Percentiles rank a stretch among this genome's conserved stretches.
Conservation (phyloP, 352 stramenopile species). For the Pythium rhizo-oryzae region DNA sequence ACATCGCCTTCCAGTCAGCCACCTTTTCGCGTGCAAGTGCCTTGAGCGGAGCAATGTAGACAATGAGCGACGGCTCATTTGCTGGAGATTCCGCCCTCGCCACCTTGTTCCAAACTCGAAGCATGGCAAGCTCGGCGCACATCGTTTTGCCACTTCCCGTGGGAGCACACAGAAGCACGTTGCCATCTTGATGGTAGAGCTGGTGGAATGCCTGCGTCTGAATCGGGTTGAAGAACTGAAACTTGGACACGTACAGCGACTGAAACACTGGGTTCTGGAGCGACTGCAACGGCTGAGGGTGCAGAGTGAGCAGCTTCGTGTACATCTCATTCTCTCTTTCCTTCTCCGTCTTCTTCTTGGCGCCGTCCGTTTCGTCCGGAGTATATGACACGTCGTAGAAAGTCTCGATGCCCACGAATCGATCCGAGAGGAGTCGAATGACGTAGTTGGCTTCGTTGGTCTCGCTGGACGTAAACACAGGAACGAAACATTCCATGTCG, state of each 20-base stretch:
- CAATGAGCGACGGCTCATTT: constrained; percentile 63
- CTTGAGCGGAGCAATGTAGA: constrained; percentile 99
- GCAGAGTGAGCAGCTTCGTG: constrained; percentile 92
- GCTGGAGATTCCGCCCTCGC: constrained; percentile 35
- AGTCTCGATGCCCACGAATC: constrained; percentile 96
- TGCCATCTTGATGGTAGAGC: constrained; percentile 96
- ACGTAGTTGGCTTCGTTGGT: constrained; percentile 91
- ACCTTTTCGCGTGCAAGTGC: constrained; percentile 96
- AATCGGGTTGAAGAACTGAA: constrained; percentile 92
- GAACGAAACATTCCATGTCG: constrained; percentile 96
- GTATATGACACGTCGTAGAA: constrained; percentile 77
- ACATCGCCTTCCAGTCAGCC: constrained; percentile 95
- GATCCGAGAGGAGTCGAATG: constrained; percentile 95
- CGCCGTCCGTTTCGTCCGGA: constrained; percentile 36
- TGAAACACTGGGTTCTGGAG: constrained; percentile 93
- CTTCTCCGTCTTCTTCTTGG: constrained; percentile 41
- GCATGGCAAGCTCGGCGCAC: constrained; percentile 97
- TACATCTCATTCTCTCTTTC: constrained; percentile 72
- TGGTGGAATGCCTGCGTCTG: constrained; percentile 99
- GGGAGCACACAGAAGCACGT: constrained; percentile 96
- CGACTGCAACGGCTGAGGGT: constrained; percentile 93
- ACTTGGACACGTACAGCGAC: constrained; percentile 89
- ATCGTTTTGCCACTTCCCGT: constrained; percentile 98
- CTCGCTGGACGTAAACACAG: constrained; percentile 93
- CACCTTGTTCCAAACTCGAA: constrained; percentile 90